These are phyloP conservation scores for Aphanomyces stellatus DNA, from an alignment of 352 stramenopile genomes.

Conservation along the genomic window DNA sequence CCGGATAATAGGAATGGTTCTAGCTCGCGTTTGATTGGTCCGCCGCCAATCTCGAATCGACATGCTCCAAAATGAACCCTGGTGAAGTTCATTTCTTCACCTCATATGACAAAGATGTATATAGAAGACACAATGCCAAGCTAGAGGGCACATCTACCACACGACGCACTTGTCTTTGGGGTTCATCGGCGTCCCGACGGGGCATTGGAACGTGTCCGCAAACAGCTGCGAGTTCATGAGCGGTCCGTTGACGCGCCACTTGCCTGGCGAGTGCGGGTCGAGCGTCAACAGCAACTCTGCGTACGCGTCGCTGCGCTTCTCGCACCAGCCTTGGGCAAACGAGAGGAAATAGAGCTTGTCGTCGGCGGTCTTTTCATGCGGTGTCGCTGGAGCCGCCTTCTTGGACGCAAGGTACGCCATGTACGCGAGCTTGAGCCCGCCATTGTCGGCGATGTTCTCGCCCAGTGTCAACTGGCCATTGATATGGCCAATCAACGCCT, in stretches of 20 bases:
- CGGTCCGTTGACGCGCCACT: conserved; percentile 23
- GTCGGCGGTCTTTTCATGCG: background rate
- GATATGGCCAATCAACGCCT: conserved; percentile 24
- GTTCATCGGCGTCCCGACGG: conserved; percentile 21
- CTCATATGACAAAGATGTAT: too few species aligned
- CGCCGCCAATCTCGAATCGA: background rate
- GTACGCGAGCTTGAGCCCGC: conserved; percentile 42
- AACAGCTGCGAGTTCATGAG: conserved; percentile 23
- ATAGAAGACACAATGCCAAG: background rate
- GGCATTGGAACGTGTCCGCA: conserved; percentile 25
- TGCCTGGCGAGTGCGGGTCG: conserved; percentile 19
- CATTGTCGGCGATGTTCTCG: conserved; percentile 69
- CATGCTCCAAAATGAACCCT: too few species aligned
- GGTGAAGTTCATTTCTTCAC: too few species aligned
- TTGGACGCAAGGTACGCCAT: conserved; percentile 29
- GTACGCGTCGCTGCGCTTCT: conserved; percentile 11
- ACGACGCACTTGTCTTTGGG: conserved; percentile 22
- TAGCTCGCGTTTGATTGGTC: background rate
- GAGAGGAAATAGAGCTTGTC: conserved; percentile 23
- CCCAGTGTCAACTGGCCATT: conserved; percentile 59
- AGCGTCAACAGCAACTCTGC: background rate
- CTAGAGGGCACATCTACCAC: conserved; percentile 16
- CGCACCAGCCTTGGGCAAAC: conserved; percentile 24
- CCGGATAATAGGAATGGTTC: background rate
- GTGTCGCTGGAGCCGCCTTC: background rate